Evolutionary conservation across 306 rosid genomes (phyloP).

Genomic region (Castanea mollissima): DNA sequence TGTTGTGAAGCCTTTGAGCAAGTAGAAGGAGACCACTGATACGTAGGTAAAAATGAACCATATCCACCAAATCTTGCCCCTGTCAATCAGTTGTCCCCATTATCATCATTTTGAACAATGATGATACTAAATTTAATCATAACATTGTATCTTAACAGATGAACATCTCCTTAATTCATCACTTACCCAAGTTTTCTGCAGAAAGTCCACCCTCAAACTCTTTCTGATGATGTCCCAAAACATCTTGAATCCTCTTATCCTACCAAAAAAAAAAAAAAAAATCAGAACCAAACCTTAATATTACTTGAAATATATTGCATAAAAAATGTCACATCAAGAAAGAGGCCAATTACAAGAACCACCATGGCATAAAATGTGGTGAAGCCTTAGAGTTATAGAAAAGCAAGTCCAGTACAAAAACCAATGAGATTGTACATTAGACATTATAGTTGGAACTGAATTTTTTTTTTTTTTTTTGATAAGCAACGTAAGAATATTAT

Average conservation of each 20-base stretch:
- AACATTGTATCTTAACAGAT: constrained; percentile 1
- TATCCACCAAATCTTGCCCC: constrained; percentile 92
- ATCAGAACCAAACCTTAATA: background rate
- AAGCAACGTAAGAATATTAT: too few relatives aligned
- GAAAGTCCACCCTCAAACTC: constrained; percentile 95
- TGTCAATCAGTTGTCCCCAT: constrained; percentile 30
- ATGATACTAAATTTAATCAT: background rate
- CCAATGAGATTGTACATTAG: background rate
- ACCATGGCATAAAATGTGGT: background rate
- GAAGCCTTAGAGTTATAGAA: background rate
- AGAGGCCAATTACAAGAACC: background rate
- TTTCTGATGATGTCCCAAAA: constrained; percentile 91
- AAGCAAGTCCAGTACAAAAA: background rate
- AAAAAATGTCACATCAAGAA: background rate
- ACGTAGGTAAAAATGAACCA: constrained; percentile 82
- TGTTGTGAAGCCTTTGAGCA: constrained; percentile 63
- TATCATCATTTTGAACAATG: constrained; percentile 21
- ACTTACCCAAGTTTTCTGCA: constrained; percentile 86
- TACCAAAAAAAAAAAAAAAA: constrained; percentile 14
- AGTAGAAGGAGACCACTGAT: constrained; percentile 71
- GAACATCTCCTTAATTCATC: constrained; percentile 21
- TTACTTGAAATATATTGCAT: background rate
- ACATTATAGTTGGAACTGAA: background rate
- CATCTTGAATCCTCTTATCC: constrained; percentile 88
- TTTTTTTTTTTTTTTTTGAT: too few relatives aligned